These are phyloP conservation scores for Mortierella sp. DNA, from an alignment of 371 early-diverging fungal species.

Conservation along the genomic window DNA sequence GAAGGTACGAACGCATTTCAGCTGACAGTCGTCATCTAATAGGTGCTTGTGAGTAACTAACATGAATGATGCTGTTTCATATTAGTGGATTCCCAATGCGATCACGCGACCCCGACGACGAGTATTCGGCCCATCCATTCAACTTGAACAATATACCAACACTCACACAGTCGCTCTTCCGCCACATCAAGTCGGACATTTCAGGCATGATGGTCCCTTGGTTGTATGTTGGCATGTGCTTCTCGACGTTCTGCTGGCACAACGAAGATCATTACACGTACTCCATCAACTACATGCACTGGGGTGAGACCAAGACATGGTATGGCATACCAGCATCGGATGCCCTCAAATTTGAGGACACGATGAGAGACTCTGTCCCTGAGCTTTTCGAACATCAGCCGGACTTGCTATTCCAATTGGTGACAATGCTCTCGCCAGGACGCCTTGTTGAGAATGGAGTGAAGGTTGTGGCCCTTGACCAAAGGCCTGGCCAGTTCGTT, in stretches of 20 bases:
- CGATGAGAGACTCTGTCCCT: conserved; percentile 84
- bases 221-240: conserved; percentile 97
- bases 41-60: too few relatives aligned
- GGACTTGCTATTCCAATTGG: conserved; percentile 91
- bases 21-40: background rate
- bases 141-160: conserved; percentile 91
- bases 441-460: conserved; percentile 81
- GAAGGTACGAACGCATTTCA: conserved; percentile 67
- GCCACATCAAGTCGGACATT: conserved; percentile 89
- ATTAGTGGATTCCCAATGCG: conserved; percentile 78
- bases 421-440: conserved; percentile 90
- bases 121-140: conserved; percentile 79
- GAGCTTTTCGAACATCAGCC: conserved; percentile 93
- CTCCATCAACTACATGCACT: conserved; percentile 96
- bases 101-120: conserved; percentile 64
- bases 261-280: conserved; percentile 97
- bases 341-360: conserved; percentile 85
- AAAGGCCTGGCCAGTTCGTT: conserved; percentile 94
- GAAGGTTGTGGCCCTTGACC: conserved; percentile 83
- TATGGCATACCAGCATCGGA: conserved; percentile 93
- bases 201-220: conserved; percentile 97
- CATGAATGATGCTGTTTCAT: background rate
- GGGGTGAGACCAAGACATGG: conserved; percentile 98
- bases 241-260: conserved; percentile 98
- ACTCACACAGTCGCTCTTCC: conserved; percentile 83